A percentile compares a stretch with the other conserved stretches of the same genome.
Evolutionary conservation across 768 basidiomycete genomes (phyloP).

Genomic region (Phanerochaete sordida): DNA sequence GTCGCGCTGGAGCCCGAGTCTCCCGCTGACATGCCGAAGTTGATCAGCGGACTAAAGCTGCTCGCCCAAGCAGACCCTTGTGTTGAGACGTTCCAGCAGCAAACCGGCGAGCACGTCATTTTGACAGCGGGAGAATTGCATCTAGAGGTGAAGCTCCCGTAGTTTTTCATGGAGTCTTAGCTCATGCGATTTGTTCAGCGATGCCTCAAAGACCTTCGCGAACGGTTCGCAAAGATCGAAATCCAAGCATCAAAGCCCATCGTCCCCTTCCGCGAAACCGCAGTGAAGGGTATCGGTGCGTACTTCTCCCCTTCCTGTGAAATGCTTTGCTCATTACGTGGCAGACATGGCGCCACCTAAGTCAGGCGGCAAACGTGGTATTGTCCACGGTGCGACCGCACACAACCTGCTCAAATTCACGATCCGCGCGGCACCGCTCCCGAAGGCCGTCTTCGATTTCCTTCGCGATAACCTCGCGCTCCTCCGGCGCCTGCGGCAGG

Average conservation of each 20-base stretch:
- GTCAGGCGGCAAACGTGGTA: slow-evolving; percentile 69
- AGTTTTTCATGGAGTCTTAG: not conserved
- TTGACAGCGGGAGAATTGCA: slow-evolving; percentile 94
- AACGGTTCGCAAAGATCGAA: slow-evolving; percentile 89
- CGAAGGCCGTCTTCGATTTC: slow-evolving; percentile 67
- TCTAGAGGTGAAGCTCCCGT: slow-evolving; percentile 64
- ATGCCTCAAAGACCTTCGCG: slow-evolving; percentile 93
- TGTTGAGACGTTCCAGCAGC: slow-evolving; percentile 95
- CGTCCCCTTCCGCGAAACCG: slow-evolving; percentile 96
- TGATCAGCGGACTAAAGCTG: slow-evolving; percentile 82
- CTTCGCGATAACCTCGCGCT: slow-evolving; percentile 67
- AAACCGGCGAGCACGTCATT: slow-evolving; percentile 97
- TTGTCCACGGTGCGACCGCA: slow-evolving; percentile 64
- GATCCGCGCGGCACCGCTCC: slow-evolving; percentile 80
- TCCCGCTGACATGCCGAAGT: slow-evolving; percentile 84
- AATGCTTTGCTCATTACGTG: not conserved
- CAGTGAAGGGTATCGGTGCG: slow-evolving; percentile 71
- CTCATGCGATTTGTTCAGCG: slow-evolving; percentile 46
- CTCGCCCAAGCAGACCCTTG: slow-evolving; percentile 96
- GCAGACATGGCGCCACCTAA: slow-evolving; percentile 88
- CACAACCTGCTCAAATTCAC: slow-evolving; percentile 77
- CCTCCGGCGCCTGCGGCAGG: slow-evolving; percentile 58
- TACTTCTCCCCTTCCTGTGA: not conserved
- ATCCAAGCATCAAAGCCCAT: slow-evolving; percentile 95
- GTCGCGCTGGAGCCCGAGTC: slow-evolving; percentile 87